Evolutionary conservation across 192 early-diverging fungal genomes (phyloP).

Genomic region (Spinellus fusiger): DNA sequence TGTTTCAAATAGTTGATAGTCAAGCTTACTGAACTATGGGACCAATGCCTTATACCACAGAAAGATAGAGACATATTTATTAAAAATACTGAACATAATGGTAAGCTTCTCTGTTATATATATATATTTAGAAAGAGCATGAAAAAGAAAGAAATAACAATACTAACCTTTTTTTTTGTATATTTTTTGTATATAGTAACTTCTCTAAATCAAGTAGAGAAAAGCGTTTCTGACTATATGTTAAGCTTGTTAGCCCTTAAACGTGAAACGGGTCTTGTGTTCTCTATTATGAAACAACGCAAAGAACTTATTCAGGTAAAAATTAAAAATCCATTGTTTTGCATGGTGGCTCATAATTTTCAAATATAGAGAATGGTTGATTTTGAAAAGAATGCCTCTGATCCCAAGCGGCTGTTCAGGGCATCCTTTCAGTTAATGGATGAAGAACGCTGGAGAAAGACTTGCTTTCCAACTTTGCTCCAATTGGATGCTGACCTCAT

Average conservation of each 20-base stretch:
- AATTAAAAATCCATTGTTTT: neutral
- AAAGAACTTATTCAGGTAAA: slow-evolving; percentile 44
- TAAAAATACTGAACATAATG: neutral
- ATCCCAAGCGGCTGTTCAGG: slow-evolving; percentile 67
- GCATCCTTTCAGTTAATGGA: slow-evolving; percentile 75
- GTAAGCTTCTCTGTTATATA: no score
- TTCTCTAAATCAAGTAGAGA: slow-evolving; percentile 1
- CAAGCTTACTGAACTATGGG: slow-evolving; percentile 2
- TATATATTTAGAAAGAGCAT: no score
- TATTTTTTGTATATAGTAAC: neutral
- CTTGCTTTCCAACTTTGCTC: slow-evolving; percentile 67
- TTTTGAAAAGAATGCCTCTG: slow-evolving; percentile 71
- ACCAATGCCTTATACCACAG: neutral
- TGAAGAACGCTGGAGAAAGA: slow-evolving; percentile 76
- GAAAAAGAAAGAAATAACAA: neutral
- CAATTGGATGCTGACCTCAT: slow-evolving; percentile 55
- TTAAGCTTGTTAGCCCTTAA: slow-evolving; percentile 17
- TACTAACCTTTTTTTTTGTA: neutral
- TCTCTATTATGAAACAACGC: slow-evolving; percentile 38
- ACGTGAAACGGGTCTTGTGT: slow-evolving; percentile 21
- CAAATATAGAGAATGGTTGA: slow-evolving; percentile 56
- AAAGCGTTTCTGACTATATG: slow-evolving; percentile 18
- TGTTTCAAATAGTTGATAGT: no score
- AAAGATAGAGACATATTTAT: neutral
- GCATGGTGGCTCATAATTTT: neutral